These are phyloP conservation scores for Xylaria nigripes DNA, from an alignment of 495 filamentous ascomycete genomes.

Conservation along the genomic window DNA sequence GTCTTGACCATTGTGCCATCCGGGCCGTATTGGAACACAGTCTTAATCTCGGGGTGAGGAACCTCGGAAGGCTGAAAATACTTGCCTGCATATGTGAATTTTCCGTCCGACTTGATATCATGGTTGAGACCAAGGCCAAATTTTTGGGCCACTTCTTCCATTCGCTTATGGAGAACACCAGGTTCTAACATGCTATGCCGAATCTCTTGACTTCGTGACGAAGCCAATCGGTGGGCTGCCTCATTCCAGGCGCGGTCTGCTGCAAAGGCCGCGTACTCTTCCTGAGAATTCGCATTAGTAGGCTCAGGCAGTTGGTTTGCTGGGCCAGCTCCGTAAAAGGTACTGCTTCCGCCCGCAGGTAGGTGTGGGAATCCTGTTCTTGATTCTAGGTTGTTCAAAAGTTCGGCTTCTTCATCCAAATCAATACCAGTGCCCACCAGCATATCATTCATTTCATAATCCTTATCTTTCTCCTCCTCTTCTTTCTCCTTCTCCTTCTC, in stretches of 20 bases:
- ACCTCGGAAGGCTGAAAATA: slow-evolving; percentile 47
- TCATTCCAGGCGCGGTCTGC: slow-evolving; percentile 41
- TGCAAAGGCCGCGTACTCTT: slow-evolving; percentile 41
- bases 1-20: slow-evolving; percentile 48
- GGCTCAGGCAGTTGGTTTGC: slow-evolving; percentile 47
- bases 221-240: slow-evolving; percentile 34
- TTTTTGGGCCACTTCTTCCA: slow-evolving; percentile 55
- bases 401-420: slow-evolving; percentile 72
- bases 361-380: slow-evolving; percentile 43
- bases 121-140: slow-evolving; percentile 47
- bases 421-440: slow-evolving; percentile 73
- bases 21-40: slow-evolving; percentile 28
- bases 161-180: slow-evolving; percentile 36
- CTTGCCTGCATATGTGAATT: slow-evolving; percentile 35
- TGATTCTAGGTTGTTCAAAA: slow-evolving; percentile 47
- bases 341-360: slow-evolving; percentile 35
- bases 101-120: slow-evolving; percentile 34
- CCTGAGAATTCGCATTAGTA: slow-evolving; percentile 39
- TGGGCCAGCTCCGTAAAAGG: slow-evolving; percentile 52
- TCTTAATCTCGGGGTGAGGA: slow-evolving; percentile 29
- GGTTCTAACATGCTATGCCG: slow-evolving; percentile 33
- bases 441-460: slow-evolving; percentile 63
- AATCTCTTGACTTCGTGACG: slow-evolving; percentile 40
- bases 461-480: no score
- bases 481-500: no score